These are phyloP conservation scores for Colletotrichum sp. DNA, from an alignment of 2,329 filamentous ascomycete species.

Conservation along the genomic window DNA sequence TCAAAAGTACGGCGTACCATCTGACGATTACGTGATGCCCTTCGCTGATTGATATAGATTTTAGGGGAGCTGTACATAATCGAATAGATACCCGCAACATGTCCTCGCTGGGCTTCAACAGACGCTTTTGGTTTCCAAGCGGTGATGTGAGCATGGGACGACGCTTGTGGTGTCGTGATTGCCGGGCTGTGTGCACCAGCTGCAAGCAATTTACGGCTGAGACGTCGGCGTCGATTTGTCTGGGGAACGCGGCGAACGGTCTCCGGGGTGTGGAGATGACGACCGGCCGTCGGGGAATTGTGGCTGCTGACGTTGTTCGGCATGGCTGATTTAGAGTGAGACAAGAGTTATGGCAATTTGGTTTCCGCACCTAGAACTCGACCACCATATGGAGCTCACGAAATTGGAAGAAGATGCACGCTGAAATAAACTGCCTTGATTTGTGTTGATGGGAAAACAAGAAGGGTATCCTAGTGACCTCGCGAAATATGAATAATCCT, in stretches of 20 bases:
- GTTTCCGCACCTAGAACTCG: not conserved
- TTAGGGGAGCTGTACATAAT: conserved; percentile 21
- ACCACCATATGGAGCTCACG: not conserved
- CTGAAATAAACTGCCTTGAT: not conserved
- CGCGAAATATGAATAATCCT: not conserved
- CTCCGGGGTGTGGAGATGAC: not conserved
- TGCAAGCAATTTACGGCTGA: not conserved
- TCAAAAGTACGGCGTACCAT: conserved; percentile 15
- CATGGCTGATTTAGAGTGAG: not conserved
- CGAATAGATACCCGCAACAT: conserved; percentile 23
- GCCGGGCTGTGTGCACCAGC: not conserved
- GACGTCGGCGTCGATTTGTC: not conserved
- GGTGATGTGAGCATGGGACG: not conserved
- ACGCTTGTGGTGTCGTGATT: not conserved
- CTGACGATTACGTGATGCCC: conserved; percentile 11
- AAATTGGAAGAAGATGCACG: not conserved
- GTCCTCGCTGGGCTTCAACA: conserved; percentile 12
- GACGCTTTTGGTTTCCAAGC: not conserved
- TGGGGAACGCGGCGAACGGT: not conserved
- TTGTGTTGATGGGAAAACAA: not conserved
- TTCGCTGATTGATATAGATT: conserved; percentile 19
- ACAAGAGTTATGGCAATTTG: not conserved
- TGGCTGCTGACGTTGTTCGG: not conserved
- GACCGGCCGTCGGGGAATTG: not conserved
- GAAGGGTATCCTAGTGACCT: conserved; percentile 8